A percentile compares a stretch with the other conserved stretches of the same genome.
Conservation (phyloP, 768 basidiomycete genomes). For the Paxillus ammoniavirescens region DNA sequence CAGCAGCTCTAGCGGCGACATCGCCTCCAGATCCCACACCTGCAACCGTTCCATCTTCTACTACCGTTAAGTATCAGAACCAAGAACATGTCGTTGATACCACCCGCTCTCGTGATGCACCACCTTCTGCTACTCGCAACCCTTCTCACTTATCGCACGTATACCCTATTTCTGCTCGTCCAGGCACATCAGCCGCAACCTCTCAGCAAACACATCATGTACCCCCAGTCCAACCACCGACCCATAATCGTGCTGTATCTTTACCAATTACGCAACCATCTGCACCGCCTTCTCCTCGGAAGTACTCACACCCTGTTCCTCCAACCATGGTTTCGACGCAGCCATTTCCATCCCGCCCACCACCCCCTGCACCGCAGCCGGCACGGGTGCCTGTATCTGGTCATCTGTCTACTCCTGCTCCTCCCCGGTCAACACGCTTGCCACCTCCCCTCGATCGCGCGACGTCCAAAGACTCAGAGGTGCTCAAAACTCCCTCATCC, state of each 20-base stretch:
- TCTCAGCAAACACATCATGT: slow-evolving; percentile 21
- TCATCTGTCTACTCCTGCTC: slow-evolving; percentile 31
- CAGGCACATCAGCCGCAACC: slow-evolving; percentile 15
- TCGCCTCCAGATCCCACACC: slow-evolving; percentile 12
- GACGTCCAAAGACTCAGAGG: slow-evolving; percentile 48
- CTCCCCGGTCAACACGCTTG: slow-evolving; percentile 20
- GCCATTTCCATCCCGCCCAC: slow-evolving; percentile 28
- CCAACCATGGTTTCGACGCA: slow-evolving; percentile 25
- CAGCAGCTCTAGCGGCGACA: slow-evolving; percentile 12
- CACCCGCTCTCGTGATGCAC: slow-evolving; percentile 20
- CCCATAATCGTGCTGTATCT: slow-evolving; percentile 38
- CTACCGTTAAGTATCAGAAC: slow-evolving; percentile 13
- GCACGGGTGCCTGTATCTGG: slow-evolving; percentile 30
- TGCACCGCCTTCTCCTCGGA: slow-evolving; percentile 28
- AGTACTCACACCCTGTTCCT: slow-evolving; percentile 26
- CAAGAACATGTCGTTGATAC: slow-evolving; percentile 24
- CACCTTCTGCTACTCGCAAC: slow-evolving; percentile 17
- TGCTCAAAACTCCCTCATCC: slow-evolving; percentile 65
- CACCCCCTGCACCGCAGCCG: slow-evolving; percentile 13
- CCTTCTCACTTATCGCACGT: slow-evolving; percentile 15
- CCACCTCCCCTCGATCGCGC: slow-evolving; percentile 31
- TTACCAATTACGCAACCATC: slow-evolving; percentile 27
- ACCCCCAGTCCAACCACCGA: slow-evolving; percentile 18
- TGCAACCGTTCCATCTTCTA: slow-evolving; percentile 9
- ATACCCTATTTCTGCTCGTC: slow-evolving; percentile 24